Conservation (phyloP, 164 flowering plant genomes). For the Sedum album region DNA sequence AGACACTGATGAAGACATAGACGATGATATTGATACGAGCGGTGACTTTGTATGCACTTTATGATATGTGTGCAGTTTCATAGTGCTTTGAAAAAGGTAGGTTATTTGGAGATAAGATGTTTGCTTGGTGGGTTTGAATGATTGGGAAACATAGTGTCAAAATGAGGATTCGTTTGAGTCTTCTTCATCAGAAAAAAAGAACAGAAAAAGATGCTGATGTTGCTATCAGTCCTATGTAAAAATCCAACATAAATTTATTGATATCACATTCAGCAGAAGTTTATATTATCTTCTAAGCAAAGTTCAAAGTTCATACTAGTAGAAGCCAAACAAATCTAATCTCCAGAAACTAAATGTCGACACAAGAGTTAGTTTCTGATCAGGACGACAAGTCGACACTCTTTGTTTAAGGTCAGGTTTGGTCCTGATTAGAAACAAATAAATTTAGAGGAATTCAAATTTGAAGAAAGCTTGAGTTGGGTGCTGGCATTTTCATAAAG, state of each 20-base stretch:
- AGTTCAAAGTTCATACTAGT: not conserved
- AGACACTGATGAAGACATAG: conserved; percentile 61
- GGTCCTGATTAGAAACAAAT: not conserved
- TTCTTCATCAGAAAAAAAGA: not conserved
- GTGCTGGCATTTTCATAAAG: not conserved
- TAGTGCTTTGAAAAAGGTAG: not conserved
- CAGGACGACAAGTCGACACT: too few relatives aligned
- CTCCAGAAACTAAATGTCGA: not conserved
- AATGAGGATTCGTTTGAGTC: not conserved
- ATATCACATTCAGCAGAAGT: not conserved
- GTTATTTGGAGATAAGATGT: not conserved
- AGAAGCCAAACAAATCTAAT: not conserved
- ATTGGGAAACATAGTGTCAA: not conserved
- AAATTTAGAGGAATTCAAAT: not conserved
- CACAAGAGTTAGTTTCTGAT: not conserved
- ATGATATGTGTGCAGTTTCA: conserved; percentile 18
- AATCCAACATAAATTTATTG: not conserved
- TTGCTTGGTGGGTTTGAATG: conserved; percentile 1
- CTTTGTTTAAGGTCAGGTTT: not conserved
- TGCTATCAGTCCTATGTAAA: conserved; percentile 2
- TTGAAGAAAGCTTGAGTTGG: not conserved
- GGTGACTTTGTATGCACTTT: conserved; percentile 45
- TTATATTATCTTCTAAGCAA: conserved; percentile 2
- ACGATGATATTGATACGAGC: conserved; percentile 66
- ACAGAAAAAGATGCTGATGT: not conserved